phyloP scores from a whole-genome alignment of 2,329 filamentous ascomycete genomes.

The Pseudogymnoascus sp. region DNA sequence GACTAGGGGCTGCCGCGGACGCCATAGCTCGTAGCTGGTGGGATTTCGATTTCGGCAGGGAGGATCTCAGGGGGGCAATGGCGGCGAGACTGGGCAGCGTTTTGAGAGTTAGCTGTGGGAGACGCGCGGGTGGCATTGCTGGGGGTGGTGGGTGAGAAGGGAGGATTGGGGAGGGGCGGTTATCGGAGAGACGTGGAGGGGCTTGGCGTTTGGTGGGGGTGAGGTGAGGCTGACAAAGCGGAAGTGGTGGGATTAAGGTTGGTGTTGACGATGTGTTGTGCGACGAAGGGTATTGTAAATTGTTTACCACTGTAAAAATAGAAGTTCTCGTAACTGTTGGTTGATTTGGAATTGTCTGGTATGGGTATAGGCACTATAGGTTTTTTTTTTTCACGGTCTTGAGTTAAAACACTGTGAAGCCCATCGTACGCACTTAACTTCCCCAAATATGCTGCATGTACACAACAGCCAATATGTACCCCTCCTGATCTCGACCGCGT shows the following conservation, averaged over 20 bases:
- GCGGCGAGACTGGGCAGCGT: neutral
- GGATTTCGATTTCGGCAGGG: neutral
- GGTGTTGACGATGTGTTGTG: neutral
- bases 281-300: neutral
- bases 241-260: neutral
- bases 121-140: conserved; percentile 5
- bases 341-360: neutral
- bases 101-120: conserved; percentile 1
- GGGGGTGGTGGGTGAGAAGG: neutral
- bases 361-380: neutral
- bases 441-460: neutral
- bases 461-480: neutral
- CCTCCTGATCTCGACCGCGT: neutral
- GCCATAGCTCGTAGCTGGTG: conserved; percentile 8
- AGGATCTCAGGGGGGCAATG: neutral
- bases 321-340: neutral
- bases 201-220: conserved; percentile 4
- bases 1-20: conserved; percentile 8
- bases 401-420: neutral
- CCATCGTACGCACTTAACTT: neutral
- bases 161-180: neutral
- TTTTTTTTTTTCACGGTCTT: too few relatives aligned
- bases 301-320: neutral
- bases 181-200: neutral
- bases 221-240: neutral